A percentile compares a stretch with the other conserved stretches of the same genome.
phyloP scores from a whole-genome alignment of 768 basidiomycete species.

The Rhodotorula babjevae region DNA sequence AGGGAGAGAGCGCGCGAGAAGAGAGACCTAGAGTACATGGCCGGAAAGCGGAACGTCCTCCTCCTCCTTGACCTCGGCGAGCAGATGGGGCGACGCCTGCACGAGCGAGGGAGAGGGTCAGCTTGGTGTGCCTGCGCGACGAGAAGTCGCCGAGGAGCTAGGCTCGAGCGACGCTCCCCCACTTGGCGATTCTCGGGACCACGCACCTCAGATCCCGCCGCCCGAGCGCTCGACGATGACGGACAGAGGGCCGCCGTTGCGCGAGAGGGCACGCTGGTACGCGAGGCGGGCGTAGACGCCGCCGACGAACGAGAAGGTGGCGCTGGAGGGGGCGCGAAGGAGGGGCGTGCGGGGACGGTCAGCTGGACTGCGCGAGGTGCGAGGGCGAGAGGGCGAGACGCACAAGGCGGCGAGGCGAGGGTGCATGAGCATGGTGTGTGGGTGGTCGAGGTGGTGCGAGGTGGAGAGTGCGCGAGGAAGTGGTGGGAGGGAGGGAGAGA shows the following conservation, averaged over 20 bases:
- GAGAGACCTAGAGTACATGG: too few relatives aligned
- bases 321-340: background rate
- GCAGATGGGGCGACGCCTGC: too few relatives aligned
- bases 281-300: slow-evolving; percentile 1
- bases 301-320: slow-evolving; percentile 9
- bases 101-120: too few relatives aligned
- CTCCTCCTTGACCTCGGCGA: too few relatives aligned
- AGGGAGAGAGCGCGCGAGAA: too few relatives aligned
- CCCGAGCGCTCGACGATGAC: slow-evolving; percentile 5
- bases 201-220: background rate
- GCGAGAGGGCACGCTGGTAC: background rate
- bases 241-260: background rate
- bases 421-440: slow-evolving; percentile 6
- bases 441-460: background rate
- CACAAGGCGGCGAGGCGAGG: slow-evolving; percentile 21
- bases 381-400: slow-evolving; percentile 1
- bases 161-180: too few relatives aligned
- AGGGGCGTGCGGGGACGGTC: background rate
- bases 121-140: too few relatives aligned
- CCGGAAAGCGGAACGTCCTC: too few relatives aligned
- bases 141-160: too few relatives aligned
- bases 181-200: too few relatives aligned
- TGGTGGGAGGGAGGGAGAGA: background rate
- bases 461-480: slow-evolving; percentile 1
- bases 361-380: background rate